Evolutionary conservation across 2,329 filamentous ascomycete genomes (phyloP).

Genomic region (Cladosporium austrohemisphaericum): DNA sequence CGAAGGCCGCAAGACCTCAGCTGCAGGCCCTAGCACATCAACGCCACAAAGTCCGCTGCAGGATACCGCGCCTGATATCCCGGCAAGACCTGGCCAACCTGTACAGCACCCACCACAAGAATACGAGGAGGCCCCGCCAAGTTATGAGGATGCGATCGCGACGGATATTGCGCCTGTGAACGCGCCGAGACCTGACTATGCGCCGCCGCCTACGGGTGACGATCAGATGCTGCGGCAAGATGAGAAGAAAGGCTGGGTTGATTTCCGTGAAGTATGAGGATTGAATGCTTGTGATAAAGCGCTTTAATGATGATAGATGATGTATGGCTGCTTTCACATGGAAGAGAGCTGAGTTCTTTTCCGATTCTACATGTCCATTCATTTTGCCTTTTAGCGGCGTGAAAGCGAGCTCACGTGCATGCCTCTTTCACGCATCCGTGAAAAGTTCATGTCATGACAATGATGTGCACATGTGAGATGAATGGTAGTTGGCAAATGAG

Average conservation of each 20-base stretch:
- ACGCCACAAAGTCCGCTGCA: not conserved
- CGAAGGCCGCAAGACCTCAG: slow-evolving; percentile 22
- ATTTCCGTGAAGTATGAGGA: slow-evolving; percentile 7
- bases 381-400: no score
- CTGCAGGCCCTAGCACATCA: slow-evolving; percentile 4
- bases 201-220: slow-evolving; percentile 36
- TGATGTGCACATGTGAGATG: no score
- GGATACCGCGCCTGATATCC: slow-evolving; percentile 1
- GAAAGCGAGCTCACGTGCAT: no score
- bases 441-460: no score
- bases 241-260: slow-evolving; percentile 15
- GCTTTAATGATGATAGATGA: not conserved
- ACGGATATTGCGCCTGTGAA: slow-evolving; percentile 71
- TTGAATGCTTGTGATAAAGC: not conserved
- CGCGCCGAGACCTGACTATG: slow-evolving; percentile 65
- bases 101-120: slow-evolving; percentile 5
- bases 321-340: not conserved
- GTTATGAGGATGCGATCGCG: slow-evolving; percentile 90
- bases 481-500: no score
- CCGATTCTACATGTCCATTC: no score
- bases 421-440: no score
- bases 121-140: slow-evolving; percentile 80
- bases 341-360: no score
- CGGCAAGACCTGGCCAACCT: slow-evolving; percentile 10
- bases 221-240: slow-evolving; percentile 21